Conservation (phyloP, 345 rosid species). For the Lumnitzera racemosa region DNA sequence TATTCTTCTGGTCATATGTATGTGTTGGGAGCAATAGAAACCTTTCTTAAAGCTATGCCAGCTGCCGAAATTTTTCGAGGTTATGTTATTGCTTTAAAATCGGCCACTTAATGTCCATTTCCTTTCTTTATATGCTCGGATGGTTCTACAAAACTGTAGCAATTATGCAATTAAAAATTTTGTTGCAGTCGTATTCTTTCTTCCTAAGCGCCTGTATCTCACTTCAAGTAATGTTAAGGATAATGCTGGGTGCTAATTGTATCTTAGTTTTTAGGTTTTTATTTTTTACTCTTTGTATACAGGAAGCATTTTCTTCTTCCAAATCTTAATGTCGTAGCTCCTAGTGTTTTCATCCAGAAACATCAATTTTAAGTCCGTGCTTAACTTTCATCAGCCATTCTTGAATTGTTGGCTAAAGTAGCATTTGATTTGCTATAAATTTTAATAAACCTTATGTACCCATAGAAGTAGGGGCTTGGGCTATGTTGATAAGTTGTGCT, state of each 20-base stretch:
- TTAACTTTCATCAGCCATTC: too few relatives aligned
- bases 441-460: too few relatives aligned
- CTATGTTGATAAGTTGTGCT: too few relatives aligned
- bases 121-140: constrained; percentile 11
- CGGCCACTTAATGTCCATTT: not conserved
- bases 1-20: constrained; percentile 42
- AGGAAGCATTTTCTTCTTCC: constrained; percentile 35
- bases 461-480: too few relatives aligned
- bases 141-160: not conserved
- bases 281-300: constrained; percentile 45
- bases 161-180: too few relatives aligned
- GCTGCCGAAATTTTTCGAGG: constrained; percentile 95
- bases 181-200: constrained; percentile 35
- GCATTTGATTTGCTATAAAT: too few relatives aligned
- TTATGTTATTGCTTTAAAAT: constrained; percentile 12
- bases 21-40: constrained; percentile 98
- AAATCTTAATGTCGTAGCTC: constrained; percentile 12
- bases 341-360: too few relatives aligned
- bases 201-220: constrained; percentile 61
- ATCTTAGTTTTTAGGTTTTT: constrained; percentile 40
- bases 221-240: constrained; percentile 48
- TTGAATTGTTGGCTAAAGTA: too few relatives aligned
- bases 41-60: constrained; percentile 92
- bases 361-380: too few relatives aligned
- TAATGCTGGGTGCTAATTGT: constrained; percentile 39